Base-by-base conservation (phyloP, 139 green algal species). In the Tetraselmis striata region DNA sequence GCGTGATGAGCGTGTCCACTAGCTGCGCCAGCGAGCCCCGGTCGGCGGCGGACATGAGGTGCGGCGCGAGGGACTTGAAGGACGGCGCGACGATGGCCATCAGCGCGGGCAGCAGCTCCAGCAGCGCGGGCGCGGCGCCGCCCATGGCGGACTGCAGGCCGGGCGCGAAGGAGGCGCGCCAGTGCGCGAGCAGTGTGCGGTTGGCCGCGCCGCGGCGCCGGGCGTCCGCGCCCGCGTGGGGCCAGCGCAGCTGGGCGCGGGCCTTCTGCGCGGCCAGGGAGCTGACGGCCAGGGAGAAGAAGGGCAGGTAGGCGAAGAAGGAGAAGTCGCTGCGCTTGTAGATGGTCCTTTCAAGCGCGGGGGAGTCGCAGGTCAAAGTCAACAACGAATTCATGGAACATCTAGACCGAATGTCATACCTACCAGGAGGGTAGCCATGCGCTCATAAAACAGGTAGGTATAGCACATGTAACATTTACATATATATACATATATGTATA, bases 41-140 rank as follows among this genome's bases (percentile, higher is more conserved):
- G 85, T 97, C 90, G 2, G 82, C 77, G 0, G 79, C 30, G 0
- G 77, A 91, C 78, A 94, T 85, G 59, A 96, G 85, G 84, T 94
- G 86, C 30, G 82, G 84, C 0, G 89, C 91, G 23, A 95, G 85
- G 1, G 90, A 83, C 23, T 91, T 85, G 28, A 93, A 29, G n/a
- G 59, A 24, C n/a, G 83, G 79, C 25, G 87, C 84, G 32, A 91
- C 77, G 2, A 93, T 58, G 23, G 67, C 30, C 79, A 91, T 79
- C 32, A 97, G 84, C 18, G 81, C 83, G 2, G 93, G 92, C 76
- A 95, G 67, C 31, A 89, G 31, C 75, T 93, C 90, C 80, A 85
- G 82, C 32, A 85, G 23, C 32, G 45, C 80, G 83, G 59, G 29
- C 74, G 31, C 1, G 84, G 80, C 32, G 86, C 83, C 59, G 83